phyloP scores from a whole-genome alignment of 75 land plant species.

The Pseudotsuga menziesii region DNA sequence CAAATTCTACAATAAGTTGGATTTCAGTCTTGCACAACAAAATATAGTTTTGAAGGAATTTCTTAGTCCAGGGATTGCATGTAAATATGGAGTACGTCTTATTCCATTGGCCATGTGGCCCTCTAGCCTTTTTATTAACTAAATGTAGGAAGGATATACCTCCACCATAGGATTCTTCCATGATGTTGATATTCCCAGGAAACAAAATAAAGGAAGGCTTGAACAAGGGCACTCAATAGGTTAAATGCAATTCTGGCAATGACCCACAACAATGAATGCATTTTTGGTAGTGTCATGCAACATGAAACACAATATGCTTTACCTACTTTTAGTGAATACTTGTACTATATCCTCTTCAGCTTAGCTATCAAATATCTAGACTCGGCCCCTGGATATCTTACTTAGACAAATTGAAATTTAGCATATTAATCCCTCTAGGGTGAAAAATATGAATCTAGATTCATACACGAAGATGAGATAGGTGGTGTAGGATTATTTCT shows the following conservation, averaged over 20 bases:
- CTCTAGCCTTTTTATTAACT: not conserved
- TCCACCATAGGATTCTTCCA: conserved; percentile 1
- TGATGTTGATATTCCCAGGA: not conserved
- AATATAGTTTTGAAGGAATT: not conserved
- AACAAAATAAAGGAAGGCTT: not conserved
- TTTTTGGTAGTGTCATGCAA: too few relatives aligned
- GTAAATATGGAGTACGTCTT: not conserved
- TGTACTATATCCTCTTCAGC: not conserved
- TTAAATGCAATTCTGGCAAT: not conserved
- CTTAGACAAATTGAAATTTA: not conserved
- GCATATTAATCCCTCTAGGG: not conserved
- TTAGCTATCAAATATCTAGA: not conserved
- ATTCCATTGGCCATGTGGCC: not conserved
- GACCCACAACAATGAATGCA: not conserved
- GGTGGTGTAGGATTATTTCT: not conserved
- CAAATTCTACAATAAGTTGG: not conserved
- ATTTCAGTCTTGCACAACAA: not conserved
- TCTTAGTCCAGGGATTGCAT: not conserved
- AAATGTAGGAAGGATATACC: not conserved
- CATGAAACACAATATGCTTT: too few relatives aligned
- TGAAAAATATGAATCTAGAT: too few relatives aligned
- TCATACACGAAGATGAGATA: not conserved
- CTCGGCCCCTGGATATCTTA: not conserved
- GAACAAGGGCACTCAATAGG: not conserved
- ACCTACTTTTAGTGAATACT: not conserved